Evolutionary conservation across 345 rosid species (phyloP).

Genomic region (Eucalyptus brandiana): DNA sequence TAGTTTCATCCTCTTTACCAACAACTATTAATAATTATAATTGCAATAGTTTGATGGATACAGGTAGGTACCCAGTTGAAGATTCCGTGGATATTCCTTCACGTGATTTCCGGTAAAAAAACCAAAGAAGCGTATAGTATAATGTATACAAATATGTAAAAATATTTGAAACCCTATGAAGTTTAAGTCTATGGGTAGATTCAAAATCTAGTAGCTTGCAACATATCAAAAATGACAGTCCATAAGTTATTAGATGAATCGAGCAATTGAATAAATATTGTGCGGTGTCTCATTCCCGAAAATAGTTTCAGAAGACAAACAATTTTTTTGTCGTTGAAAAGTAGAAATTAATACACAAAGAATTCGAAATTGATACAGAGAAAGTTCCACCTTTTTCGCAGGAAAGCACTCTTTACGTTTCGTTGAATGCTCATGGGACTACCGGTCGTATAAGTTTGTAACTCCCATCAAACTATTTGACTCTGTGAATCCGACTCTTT

Average conservation of each 20-base stretch:
- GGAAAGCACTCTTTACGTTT: neutral
- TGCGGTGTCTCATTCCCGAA: fast-evolving
- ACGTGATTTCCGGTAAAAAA: neutral
- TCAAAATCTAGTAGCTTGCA: neutral
- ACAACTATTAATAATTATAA: neutral
- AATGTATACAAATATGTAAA: neutral
- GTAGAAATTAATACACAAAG: neutral
- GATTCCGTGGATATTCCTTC: neutral
- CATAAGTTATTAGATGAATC: neutral
- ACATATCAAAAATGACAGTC: neutral
- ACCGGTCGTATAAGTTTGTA: neutral
- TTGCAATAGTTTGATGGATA: neutral
- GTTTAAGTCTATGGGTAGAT: neutral
- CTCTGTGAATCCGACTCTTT: neutral
- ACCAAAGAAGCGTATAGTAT: neutral
- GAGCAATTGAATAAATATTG: neutral
- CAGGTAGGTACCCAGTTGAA: neutral
- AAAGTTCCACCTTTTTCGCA: neutral
- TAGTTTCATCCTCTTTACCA: neutral
- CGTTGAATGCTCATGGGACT: neutral
- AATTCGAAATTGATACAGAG: too few species aligned
- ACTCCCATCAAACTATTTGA: neutral
- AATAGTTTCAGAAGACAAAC: neutral
- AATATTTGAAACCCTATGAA: neutral
- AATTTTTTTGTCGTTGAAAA: neutral